A percentile compares a stretch with the other conserved stretches of the same genome.
Evolutionary conservation across 2,329 filamentous ascomycete genomes (phyloP).

Genomic region (Scedosporium aurantiacum): DNA sequence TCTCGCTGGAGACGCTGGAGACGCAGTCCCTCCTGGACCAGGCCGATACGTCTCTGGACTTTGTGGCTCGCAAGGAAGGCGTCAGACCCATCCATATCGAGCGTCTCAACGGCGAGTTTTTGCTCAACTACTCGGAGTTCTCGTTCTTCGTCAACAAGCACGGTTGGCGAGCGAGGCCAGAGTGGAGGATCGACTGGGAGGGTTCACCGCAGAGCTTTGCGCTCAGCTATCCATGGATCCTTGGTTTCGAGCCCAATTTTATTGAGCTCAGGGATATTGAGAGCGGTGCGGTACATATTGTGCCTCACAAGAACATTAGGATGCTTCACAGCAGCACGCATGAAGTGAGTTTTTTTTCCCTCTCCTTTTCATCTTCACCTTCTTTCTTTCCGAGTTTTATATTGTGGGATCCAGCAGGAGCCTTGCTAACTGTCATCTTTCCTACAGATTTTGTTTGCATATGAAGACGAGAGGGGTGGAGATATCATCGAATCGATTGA

Average conservation of each 20-base stretch:
- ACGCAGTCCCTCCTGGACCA: constrained; percentile 95
- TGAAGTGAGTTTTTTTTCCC: constrained; percentile 54
- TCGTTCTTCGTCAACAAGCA: constrained; percentile 99
- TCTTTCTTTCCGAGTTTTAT: constrained; percentile 1
- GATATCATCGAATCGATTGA: constrained; percentile 92
- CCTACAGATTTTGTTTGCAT: constrained; percentile 82
- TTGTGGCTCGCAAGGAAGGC: constrained; percentile 86
- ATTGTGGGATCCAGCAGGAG: too few relatives aligned
- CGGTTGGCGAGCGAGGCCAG: constrained; percentile 87
- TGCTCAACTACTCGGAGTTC: constrained; percentile 97
- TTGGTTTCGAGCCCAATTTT: constrained; percentile 95
- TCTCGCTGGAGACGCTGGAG: constrained; percentile 93
- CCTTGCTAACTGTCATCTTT: constrained; percentile 10
- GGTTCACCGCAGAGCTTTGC: constrained; percentile 86
- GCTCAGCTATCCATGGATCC: constrained; percentile 89
- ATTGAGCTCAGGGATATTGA: constrained; percentile 95
- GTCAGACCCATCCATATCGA: constrained; percentile 96
- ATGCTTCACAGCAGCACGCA: constrained; percentile 96
- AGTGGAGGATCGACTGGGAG: constrained; percentile 98
- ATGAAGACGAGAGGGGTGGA: constrained; percentile 88
- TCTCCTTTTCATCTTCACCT: not conserved
- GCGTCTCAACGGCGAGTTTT: constrained; percentile 89
- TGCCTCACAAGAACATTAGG: constrained; percentile 90
- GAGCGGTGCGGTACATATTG: constrained; percentile 86
- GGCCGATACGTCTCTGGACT: constrained; percentile 94